Base-by-base conservation (phyloP, 305 asterid genomes). In the Solanum chacoense region DNA sequence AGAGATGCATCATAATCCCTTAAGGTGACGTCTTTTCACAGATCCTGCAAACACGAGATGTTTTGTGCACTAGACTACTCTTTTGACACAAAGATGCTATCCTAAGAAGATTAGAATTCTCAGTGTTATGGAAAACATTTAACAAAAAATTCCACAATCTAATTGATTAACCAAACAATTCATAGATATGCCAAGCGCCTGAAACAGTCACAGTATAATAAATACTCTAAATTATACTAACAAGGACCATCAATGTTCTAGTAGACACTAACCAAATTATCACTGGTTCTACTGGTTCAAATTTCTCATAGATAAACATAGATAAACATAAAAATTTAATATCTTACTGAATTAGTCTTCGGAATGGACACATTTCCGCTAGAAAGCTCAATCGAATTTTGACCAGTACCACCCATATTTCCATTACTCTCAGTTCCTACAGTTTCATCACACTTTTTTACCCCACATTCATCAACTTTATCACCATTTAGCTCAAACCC, bases 321-420 rank as follows among this genome's bases (percentile, higher is more conserved):
- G 63, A 40, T 79, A 12, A 16, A 9, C 12, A 79, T 79, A 79
- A 3, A 35, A 18, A 83, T 6, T 29, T 29, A 83, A 31, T 42
- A 40, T 8, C 81, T 87, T 91, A 94, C 96, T 93, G 24, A 88
- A 89, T 92, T 92, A 81, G 65, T 88, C 77, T 55, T 85, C 3
- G 92, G 67, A 78, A 73, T 40, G 71, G 90, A 50, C 34, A 16
- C 91, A 45, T 86, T 86, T 72, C 74, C 85, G 77, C 80, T 18
- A 28, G 77, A 28, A 71, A 28, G 77, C 6, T 71, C 36, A 13
- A 71, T 6, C 36, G 11, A 71, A 32, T 16, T 11, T 22, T 5
- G 28, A 75, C 45, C 45, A 20, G 4, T 73, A 26, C 35, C 22
- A 42, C 42, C 76, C 18, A 8, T 14, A 40, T 28, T 26, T n/a